Evolutionary conservation across 257 asterid genomes (phyloP), one percentile per base, ranked within the genome.

Genomic region (Linderniella brevidens): DNA sequence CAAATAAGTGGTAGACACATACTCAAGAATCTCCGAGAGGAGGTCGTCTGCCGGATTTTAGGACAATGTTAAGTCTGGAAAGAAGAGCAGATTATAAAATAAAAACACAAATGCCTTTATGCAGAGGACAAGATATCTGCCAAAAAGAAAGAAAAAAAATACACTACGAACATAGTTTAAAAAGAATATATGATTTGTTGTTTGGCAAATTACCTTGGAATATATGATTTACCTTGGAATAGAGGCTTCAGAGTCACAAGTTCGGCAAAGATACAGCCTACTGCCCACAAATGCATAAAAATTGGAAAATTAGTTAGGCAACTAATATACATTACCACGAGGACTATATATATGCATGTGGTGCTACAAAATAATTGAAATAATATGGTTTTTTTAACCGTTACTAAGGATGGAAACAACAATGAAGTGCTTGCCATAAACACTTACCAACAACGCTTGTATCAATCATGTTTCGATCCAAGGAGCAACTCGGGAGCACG

Each of bases 161-260:
- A n/a, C n/a, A n/a, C n/a, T n/a, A n/a, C n/a, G n/a, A n/a, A n/a
- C n/a, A n/a, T n/a, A n/a, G n/a, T n/a, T n/a, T n/a, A n/a, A n/a
- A n/a, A n/a, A n/a, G n/a, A n/a, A n/a, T n/a, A n/a, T n/a, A 6
- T 2, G 6, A 25, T 88, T 88, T 51, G 80, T 94, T 84, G 84
- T 95, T 59, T 88, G 98, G n/a, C n/a, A n/a, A n/a, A n/a, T n/a
- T n/a, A 63, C 98, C 98, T 88, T 88, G 98, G 65, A n/a, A n/a
- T n/a, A n/a, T n/a, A n/a, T n/a, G n/a, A n/a, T n/a, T n/a, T n/a
- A n/a, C n/a, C n/a, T n/a, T n/a, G n/a, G n/a, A 88, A 88, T 48
- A 88, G 79, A 40, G 98, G 98, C 76, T 88, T 88, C 59, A 84
- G 73, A 57, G 95, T 80, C 67, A 88, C 71, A 62, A 88, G 98